phyloP scores from a whole-genome alignment of 306 rosid genomes.

The Elaeagnus macrophylla region DNA sequence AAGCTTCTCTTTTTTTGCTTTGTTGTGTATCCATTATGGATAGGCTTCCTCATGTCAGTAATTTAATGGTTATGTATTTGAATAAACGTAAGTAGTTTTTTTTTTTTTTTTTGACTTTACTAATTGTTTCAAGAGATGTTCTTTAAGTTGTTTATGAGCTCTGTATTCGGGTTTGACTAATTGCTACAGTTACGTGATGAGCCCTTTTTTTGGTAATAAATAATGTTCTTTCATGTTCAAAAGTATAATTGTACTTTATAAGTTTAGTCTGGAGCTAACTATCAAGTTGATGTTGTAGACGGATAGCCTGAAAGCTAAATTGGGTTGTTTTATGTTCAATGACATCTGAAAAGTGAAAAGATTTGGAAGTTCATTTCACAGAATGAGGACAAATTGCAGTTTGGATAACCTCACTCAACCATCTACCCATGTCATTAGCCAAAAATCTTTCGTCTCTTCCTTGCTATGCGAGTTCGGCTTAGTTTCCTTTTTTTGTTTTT shows the following conservation, averaged over 20 bases:
- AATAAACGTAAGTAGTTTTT: background rate
- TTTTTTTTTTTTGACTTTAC: too few relatives aligned
- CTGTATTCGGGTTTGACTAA: background rate
- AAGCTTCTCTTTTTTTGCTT: constrained; percentile 19
- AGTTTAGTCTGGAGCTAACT: constrained; percentile 4
- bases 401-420: background rate
- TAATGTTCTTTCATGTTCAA: background rate
- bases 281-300: background rate
- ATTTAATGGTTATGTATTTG: background rate
- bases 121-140: background rate
- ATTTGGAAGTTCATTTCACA: background rate
- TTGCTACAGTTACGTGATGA: background rate
- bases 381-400: background rate
- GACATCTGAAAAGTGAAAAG: background rate
- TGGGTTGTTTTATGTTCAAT: background rate
- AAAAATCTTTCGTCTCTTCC: background rate
- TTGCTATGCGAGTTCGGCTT: background rate
- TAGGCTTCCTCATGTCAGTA: background rate
- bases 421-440: background rate
- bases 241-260: background rate
- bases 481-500: constrained; percentile 4
- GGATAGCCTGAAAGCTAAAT: background rate
- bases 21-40: background rate
- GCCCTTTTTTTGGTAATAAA: background rate
- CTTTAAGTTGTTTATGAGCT: background rate